Conservation (phyloP, 805 yeast species). For the Yarrowia alimentaria region DNA sequence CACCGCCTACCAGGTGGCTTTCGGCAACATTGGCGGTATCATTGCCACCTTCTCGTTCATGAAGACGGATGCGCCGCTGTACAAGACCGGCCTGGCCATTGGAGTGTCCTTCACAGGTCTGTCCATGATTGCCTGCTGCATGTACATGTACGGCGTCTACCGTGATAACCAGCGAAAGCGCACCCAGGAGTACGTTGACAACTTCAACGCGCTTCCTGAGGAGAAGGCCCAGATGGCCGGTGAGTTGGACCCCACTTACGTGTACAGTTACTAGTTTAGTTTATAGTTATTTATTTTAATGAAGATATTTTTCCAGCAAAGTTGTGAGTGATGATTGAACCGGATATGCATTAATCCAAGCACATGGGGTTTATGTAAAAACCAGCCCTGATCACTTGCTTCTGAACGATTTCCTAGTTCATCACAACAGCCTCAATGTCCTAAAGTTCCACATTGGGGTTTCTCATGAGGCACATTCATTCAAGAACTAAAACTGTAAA, state of each 20-base stretch:
- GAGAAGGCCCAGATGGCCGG: constrained; percentile 24
- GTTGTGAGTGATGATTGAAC: too few species aligned
- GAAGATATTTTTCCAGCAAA: too few species aligned
- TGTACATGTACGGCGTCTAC: constrained; percentile 41
- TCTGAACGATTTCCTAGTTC: too few species aligned
- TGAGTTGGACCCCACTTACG: constrained; percentile 21
- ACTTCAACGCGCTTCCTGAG: constrained; percentile 3
- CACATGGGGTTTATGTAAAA: too few species aligned
- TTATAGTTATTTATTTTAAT: constrained; percentile 11
- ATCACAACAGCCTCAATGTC: too few species aligned
- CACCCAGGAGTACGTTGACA: constrained; percentile 20
- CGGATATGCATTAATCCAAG: too few species aligned
- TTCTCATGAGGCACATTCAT: too few species aligned
- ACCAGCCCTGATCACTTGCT: too few species aligned
- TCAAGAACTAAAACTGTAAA: too few species aligned
- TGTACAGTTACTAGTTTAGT: constrained; percentile 20
- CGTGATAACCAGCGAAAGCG: constrained; percentile 37
- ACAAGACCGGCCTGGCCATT: constrained; percentile 53
- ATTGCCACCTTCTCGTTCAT: constrained; percentile 59
- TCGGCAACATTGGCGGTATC: constrained; percentile 74
- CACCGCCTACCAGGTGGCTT: constrained; percentile 63
- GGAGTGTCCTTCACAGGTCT: constrained; percentile 50
- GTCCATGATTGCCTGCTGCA: constrained; percentile 41
- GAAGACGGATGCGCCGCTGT: constrained; percentile 55
- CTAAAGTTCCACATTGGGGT: too few species aligned